phyloP scores from a whole-genome alignment of 2,329 filamentous ascomycete genomes.

The Lizonia empirigonia region DNA sequence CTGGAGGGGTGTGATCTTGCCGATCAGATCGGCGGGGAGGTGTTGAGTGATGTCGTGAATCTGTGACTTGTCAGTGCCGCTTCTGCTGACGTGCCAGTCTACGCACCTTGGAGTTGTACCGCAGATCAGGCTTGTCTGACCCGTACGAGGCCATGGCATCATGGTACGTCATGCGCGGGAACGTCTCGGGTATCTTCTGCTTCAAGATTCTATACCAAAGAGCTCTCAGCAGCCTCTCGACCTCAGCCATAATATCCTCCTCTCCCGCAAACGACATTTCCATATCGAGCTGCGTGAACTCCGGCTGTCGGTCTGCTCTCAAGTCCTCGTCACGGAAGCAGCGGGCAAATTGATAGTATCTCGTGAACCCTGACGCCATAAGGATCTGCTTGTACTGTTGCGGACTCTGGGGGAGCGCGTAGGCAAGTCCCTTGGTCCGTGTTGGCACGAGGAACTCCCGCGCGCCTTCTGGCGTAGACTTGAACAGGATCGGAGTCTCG shows the following conservation, averaged over 20 bases:
- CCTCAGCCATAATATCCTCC: slow-evolving; percentile 68
- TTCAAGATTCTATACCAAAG: slow-evolving; percentile 61
- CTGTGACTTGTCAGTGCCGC: slow-evolving; percentile 50
- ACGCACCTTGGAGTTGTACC: slow-evolving; percentile 69
- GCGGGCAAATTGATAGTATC: slow-evolving; percentile 90
- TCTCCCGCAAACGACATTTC: slow-evolving; percentile 88
- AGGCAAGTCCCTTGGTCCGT: slow-evolving; percentile 74
- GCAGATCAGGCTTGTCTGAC: slow-evolving; percentile 88
- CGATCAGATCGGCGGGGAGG: slow-evolving; percentile 67
- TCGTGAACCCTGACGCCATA: slow-evolving; percentile 83
- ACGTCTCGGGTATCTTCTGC: slow-evolving; percentile 53
- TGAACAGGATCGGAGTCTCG: slow-evolving; percentile 94
- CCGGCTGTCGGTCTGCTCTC: slow-evolving; percentile 89
- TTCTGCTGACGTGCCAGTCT: neutral
- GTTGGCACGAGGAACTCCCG: slow-evolving; percentile 94
- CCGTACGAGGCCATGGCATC: slow-evolving; percentile 81
- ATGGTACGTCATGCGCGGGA: slow-evolving; percentile 70
- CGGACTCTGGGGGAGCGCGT: slow-evolving; percentile 92
- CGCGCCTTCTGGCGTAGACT: slow-evolving; percentile 94
- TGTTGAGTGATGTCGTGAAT: slow-evolving; percentile 70
- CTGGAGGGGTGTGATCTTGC: slow-evolving; percentile 73
- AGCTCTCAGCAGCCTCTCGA: slow-evolving; percentile 60
- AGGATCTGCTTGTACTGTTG: slow-evolving; percentile 99
- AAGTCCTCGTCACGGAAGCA: slow-evolving; percentile 97
- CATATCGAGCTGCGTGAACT: slow-evolving; percentile 95